A percentile compares a stretch with the other conserved stretches of the same genome.
These are phyloP conservation scores for Rhodotorula sp. DNA, from an alignment of 1,284 basidiomycete species.

Conservation along the genomic window DNA sequence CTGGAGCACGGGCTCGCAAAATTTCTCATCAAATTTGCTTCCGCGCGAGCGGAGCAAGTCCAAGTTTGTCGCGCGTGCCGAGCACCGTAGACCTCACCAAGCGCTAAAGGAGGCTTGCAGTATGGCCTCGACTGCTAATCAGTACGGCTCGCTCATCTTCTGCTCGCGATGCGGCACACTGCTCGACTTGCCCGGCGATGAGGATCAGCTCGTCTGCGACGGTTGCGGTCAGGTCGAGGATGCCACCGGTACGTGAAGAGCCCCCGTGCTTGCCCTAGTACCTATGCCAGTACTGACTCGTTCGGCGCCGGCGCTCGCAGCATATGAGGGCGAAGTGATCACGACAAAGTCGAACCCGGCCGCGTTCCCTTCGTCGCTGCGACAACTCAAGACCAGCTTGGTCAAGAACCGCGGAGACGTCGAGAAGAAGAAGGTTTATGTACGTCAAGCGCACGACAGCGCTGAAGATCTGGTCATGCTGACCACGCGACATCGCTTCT, in stretches of 20 bases:
- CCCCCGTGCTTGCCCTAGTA: too few species aligned
- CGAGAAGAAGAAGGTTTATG: conserved; percentile 64
- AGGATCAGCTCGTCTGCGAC: conserved; percentile 75
- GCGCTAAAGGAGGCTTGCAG: background rate
- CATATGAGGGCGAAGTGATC: conserved; percentile 89
- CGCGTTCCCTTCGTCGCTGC: conserved; percentile 86
- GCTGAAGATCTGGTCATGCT: background rate
- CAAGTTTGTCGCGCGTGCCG: too few species aligned
- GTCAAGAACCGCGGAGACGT: conserved; percentile 71
- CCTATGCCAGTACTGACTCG: too few species aligned
- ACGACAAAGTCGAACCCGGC: conserved; percentile 87
- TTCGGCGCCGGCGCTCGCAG: conserved; percentile 53
- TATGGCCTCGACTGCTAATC: conserved; percentile 29
- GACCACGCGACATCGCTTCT: too few species aligned
- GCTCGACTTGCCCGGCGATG: conserved; percentile 79
- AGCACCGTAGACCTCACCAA: background rate
- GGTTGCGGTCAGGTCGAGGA: conserved; percentile 86
- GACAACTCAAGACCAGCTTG: conserved; percentile 85
- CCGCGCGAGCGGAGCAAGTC: too few species aligned
- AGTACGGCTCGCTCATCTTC: conserved; percentile 82
- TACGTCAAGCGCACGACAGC: conserved; percentile 41
- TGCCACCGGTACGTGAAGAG: conserved; percentile 65
- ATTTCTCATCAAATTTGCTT: too few species aligned
- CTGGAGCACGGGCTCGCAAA: too few species aligned
- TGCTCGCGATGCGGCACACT: conserved; percentile 90